These are phyloP conservation scores for Pistacia integerrima DNA, from an alignment of 345 rosid species.

Conservation along the genomic window DNA sequence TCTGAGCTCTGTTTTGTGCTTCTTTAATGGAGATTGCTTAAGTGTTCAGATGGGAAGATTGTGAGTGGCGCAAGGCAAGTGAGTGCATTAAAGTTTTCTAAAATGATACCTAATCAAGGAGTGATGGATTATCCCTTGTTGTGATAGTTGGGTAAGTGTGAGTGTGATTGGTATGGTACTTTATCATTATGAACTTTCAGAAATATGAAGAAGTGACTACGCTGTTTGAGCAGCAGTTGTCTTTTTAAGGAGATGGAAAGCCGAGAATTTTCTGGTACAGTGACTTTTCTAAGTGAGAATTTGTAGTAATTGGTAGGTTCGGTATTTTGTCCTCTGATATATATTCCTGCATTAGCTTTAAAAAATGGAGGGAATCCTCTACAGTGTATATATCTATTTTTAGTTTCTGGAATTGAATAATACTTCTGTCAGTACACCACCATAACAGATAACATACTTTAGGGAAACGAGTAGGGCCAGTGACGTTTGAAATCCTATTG, in stretches of 20 bases:
- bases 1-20: not conserved
- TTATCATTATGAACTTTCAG: not conserved
- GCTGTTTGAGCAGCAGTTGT: not conserved
- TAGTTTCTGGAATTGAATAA: not conserved
- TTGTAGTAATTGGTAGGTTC: not conserved
- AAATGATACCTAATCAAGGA: no score
- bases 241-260: not conserved
- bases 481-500: not conserved
- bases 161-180: not conserved
- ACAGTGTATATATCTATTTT: not conserved
- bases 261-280: not conserved
- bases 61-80: not conserved
- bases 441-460: not conserved
- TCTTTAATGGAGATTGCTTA: not conserved
- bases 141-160: no score
- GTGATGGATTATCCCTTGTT: no score
- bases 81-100: not conserved
- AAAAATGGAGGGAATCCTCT: no score
- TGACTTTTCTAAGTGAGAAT: not conserved
- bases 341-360: no score
- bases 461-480: not conserved
- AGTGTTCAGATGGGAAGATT: not conserved
- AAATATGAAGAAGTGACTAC: not conserved
- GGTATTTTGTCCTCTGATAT: not conserved
- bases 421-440: not conserved